A percentile compares a stretch with the other conserved stretches of the same genome.
These are phyloP conservation scores for Colletotrichum spinosum DNA, from an alignment of 2,329 filamentous ascomycete species.

Conservation along the genomic window DNA sequence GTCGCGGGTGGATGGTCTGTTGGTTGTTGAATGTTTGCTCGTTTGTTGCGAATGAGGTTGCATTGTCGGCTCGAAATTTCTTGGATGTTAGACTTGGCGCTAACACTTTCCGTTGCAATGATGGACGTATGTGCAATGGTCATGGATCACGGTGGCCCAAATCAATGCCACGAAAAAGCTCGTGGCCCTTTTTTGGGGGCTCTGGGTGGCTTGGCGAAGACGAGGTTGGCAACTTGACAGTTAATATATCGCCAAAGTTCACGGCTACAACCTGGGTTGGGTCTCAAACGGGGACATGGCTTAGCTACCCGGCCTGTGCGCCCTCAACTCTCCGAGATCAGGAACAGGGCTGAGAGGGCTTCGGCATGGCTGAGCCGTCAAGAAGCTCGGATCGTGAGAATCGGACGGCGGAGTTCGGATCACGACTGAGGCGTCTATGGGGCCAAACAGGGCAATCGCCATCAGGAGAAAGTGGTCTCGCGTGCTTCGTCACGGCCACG, in stretches of 20 bases:
- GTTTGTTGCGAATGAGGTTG: neutral
- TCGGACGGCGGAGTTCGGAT: constrained; percentile 1
- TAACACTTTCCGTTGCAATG: no score
- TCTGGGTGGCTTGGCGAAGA: no score
- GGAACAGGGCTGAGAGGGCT: no score
- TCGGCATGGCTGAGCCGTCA: constrained; percentile 2
- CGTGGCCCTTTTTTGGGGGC: no score
- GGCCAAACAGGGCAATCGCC: neutral
- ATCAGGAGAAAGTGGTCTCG: no score
- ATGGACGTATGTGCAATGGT: neutral
- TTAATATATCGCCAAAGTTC: neutral
- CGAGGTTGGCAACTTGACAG: neutral
- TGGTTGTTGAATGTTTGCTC: neutral
- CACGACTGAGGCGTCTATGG: neutral
- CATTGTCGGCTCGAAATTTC: neutral
- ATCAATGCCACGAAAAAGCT: no score
- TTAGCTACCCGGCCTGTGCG: neutral
- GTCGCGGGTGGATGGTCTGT: neutral
- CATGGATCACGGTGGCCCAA: no score
- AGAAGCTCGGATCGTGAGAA: neutral
- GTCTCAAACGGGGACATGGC: constrained; percentile 1
- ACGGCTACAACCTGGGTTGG: neutral
- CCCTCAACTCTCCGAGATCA: no score
- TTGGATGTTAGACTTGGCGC: no score
- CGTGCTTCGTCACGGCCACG: no score